Conservation (phyloP, 2,329 filamentous ascomycete genomes). For the Stromatinia cepivora region DNA sequence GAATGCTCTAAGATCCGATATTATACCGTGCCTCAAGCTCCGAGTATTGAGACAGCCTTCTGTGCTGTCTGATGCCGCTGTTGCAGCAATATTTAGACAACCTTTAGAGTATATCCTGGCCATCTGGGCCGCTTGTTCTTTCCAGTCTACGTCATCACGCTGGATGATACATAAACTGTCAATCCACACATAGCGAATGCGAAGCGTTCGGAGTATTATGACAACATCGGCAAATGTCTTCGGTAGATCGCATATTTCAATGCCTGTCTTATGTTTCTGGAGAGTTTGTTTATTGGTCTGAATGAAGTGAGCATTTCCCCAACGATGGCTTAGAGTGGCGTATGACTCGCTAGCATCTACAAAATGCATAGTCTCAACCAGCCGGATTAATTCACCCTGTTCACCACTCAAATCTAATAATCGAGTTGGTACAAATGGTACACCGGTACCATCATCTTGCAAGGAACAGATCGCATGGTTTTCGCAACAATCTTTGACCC, state of each 20-base stretch:
- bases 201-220: neutral
- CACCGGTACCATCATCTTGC: neutral
- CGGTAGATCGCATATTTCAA: neutral
- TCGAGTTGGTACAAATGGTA: neutral
- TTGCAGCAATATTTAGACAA: constrained; percentile 1
- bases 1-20: neutral
- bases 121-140: neutral
- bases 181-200: neutral
- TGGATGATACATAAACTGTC: constrained; percentile 10
- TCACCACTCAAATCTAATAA: neutral
- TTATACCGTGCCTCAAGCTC: neutral
- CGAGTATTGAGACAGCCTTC: neutral
- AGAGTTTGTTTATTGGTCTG: neutral
- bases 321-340: neutral
- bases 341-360: neutral
- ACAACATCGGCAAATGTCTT: neutral
- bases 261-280: neutral
- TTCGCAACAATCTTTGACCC: neutral
- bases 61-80: neutral
- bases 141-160: neutral
- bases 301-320: neutral
- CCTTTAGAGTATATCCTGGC: neutral
- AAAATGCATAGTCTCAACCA: neutral
- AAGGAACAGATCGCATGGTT: neutral
- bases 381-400: neutral